Base-by-base conservation (phyloP, 345 rosid species). In the Trapa incisa region DNA sequence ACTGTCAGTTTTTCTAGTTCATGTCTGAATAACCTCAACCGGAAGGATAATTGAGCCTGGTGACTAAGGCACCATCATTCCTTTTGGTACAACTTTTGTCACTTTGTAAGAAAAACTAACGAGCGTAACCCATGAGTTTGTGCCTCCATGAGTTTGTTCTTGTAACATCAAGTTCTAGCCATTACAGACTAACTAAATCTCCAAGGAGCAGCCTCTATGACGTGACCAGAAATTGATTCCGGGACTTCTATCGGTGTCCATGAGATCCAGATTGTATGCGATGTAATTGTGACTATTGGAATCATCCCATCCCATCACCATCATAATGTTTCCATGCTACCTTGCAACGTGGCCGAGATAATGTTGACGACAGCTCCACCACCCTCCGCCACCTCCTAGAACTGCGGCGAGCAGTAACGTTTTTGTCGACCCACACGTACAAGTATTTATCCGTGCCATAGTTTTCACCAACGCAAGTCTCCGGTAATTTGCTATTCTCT, bases 201-300 rank as follows among this genome's bases (percentile, higher is more conserved):
- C 93, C 16, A 85, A 29, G 58, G 22, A 81, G 62, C 94, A 89
- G 6, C 87, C 87, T 15, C 83, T 8, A 84, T 91, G 71, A 87
- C 90, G 57, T 80, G 85, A 4, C 96, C 94, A 0, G 70, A 47
- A 63, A 60, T 80, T 48, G 71, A 45, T 7, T 62, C 69, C 0
- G 71, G 76, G 0, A 75, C 68, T 47, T 74, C 84, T 70, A 84
- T 1, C 69, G 72, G 69, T 41, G 64, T 68, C 97, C 97, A 91
- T 29, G 61, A 76, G 61, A 9, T 80, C 86, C 71, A 82, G 50
- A 47, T 15, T 37, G 67, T 80, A 72, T 70, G 86, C 73, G 72
- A 11, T 22, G 13, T 29, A 56, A n/a, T 56, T 12, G 14, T 7
- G 36, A 2, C 66, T 77, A 47, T 78, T 64, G 0, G 64, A 41